Base-by-base conservation (phyloP, 2,329 filamentous ascomycete genomes). In the Fusarium sambucinum region DNA sequence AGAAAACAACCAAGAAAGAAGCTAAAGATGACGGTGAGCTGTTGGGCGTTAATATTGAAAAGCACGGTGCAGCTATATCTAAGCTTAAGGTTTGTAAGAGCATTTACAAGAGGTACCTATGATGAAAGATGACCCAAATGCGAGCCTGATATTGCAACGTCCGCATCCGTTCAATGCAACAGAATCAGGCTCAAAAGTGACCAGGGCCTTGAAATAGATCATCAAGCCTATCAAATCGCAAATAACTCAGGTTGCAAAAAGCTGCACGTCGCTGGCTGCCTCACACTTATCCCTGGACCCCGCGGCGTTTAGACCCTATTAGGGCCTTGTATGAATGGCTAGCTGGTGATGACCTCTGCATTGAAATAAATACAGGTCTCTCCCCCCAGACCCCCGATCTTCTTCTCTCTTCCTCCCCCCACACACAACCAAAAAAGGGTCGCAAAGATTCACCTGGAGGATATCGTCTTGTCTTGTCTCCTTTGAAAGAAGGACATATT, bases 391-490 rank as follows among this genome's bases (percentile, higher is more conserved):
- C 50, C 59, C 51, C 47, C 51, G 55, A 45, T 46, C 23, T 17
- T 61, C 52, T 59, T 75, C 74, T 76, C 68, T 80, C 78, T 80
- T 79, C 78, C 81, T 80, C 79, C 81, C 81, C 80, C 82, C 84
- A 85, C 84, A 84, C 84, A 80, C 82, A 78, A 83, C 80, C 84
- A 81, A 80, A 79, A 80, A 80, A 81, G 85, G 86, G 86, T 84
- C 85, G 86, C 86, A 87, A 88, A 88, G 79, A 72, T 73, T 79
- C 77, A 80, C 78, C 77, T 79, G 75, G 80, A 80, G 82, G 83
- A 81, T 83, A 80, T 84, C 82, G 83, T 82, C 82, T 59, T 83
- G 83, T 82, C 82, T 59, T 82, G n/a, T 51, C 47, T 40, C 47
- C 17, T 19, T 41, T 9, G 38, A 48, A 35, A 29, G 75, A 67